Evolutionary conservation across 2,329 filamentous ascomycete species (phyloP).

Genomic region (Chaetomium sp.): DNA sequence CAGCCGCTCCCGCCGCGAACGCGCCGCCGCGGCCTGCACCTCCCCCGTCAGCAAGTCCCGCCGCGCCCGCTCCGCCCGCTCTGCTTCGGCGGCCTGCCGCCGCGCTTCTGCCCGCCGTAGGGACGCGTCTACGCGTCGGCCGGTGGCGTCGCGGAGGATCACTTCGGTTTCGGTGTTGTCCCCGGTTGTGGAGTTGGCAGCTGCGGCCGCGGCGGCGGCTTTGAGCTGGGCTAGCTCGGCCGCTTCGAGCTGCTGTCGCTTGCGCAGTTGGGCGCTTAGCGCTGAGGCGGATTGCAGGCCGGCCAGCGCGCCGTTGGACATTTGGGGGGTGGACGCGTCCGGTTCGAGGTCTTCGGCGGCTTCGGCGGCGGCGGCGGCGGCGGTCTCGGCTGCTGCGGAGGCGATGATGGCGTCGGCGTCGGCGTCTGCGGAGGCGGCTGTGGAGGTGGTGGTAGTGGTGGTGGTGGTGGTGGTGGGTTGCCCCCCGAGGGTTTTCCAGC

Average conservation of each 20-base stretch:
- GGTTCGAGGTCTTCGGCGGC: conserved; percentile 42
- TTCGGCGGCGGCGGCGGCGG: conserved; percentile 51
- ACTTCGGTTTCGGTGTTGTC: conserved; percentile 48
- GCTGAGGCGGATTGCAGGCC: conserved; percentile 83
- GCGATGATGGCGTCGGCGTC: conserved; percentile 75
- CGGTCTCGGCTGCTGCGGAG: conserved; percentile 68
- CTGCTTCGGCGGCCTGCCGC: conserved; percentile 63
- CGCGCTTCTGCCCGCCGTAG: conserved; percentile 88
- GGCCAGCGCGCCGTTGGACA: conserved; percentile 85
- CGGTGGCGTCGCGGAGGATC: conserved; percentile 92
- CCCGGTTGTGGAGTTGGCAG: conserved; percentile 12
- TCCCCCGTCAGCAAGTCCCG: conserved; percentile 78
- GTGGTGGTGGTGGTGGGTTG: too few species aligned
- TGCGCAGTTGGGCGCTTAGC: conserved; percentile 69
- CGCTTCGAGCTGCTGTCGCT: conserved; percentile 49
- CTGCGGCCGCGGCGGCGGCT: conserved; percentile 25
- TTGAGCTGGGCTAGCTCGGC: conserved; percentile 38
- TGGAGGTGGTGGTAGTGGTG: too few species aligned
- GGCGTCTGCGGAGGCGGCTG: conserved; percentile 53
- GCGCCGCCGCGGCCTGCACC: conserved; percentile 72
- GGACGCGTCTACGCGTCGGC: conserved; percentile 87
- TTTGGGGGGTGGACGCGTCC: conserved; percentile 48
- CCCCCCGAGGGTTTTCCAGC: conserved; percentile 74
- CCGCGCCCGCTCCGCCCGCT: conserved; percentile 68
- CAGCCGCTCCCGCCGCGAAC: conserved; percentile 66